Conservation (phyloP, 352 stramenopile species). For the Pythium plurisporium region DNA sequence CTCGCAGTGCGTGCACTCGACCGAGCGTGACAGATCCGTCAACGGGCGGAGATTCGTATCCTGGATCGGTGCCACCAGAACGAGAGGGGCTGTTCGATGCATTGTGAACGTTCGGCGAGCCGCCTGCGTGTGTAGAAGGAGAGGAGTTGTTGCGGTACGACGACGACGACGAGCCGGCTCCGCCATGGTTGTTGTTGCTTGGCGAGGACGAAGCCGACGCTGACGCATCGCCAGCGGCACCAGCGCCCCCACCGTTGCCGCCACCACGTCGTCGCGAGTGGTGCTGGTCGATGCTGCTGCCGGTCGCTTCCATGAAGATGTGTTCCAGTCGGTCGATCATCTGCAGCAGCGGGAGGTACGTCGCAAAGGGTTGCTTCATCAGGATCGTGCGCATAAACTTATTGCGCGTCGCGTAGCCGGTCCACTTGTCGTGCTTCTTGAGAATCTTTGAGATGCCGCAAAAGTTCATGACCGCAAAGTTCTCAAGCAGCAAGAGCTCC, state of each 20-base stretch:
- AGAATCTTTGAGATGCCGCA: constrained; percentile 89
- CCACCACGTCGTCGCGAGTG: constrained; percentile 48
- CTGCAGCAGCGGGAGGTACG: constrained; percentile 74
- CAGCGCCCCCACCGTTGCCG: neutral
- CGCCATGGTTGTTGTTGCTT: neutral
- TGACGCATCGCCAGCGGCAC: neutral
- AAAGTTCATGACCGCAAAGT: constrained; percentile 89
- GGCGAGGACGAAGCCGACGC: neutral
- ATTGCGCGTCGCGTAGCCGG: constrained; percentile 85
- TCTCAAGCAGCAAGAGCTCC: constrained; percentile 81
- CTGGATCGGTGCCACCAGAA: neutral
- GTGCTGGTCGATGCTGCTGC: constrained; percentile 81
- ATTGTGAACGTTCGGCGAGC: neutral
- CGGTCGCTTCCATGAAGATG: constrained; percentile 87
- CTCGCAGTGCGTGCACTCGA: constrained; percentile 66
- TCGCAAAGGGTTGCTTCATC: constrained; percentile 87
- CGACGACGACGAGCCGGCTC: neutral
- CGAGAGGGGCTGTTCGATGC: constrained; percentile 14
- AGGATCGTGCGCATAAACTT: constrained; percentile 90
- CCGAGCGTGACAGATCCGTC: constrained; percentile 67
- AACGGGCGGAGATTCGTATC: constrained; percentile 27
- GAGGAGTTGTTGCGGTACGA: neutral
- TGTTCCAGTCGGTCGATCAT: constrained; percentile 87
- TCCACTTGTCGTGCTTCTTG: constrained; percentile 91
- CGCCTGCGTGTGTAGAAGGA: neutral